Conservation (phyloP, 2,329 filamentous ascomycete species). For the Epichloe hybrida region DNA sequence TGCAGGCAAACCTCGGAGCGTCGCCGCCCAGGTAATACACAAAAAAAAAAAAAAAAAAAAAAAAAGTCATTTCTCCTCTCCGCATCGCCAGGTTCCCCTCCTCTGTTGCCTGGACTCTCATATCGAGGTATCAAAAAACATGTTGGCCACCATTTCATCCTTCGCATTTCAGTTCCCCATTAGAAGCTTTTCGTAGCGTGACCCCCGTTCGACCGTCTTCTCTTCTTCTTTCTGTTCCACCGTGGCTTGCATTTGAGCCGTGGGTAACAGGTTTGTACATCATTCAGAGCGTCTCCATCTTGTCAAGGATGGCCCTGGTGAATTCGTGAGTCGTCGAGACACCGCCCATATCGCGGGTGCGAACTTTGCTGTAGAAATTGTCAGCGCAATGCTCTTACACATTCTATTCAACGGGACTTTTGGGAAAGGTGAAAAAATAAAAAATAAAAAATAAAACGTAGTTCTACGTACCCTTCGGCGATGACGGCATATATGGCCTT, state of each 20-base stretch:
- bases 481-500: conserved; percentile 70
- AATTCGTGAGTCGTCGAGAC: conserved; percentile 83
- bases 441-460: neutral
- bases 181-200: neutral
- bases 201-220: neutral
- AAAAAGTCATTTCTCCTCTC: neutral
- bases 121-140: conserved; percentile 4
- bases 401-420: neutral
- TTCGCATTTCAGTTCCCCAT: neutral
- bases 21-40: neutral
- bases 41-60: neutral
- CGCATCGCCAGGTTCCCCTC: neutral
- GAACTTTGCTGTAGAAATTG: conserved; percentile 49
- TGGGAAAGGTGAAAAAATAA: neutral
- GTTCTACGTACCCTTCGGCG: conserved; percentile 62
- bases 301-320: conserved; percentile 82
- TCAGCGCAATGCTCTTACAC: conserved; percentile 22
- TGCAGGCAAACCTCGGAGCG: neutral
- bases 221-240: neutral
- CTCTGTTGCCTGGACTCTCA: neutral
- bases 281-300: conserved; percentile 70
- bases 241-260: neutral
- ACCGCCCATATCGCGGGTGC: conserved; percentile 95
- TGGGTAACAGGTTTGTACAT: neutral
- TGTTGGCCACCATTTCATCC: neutral